phyloP scores from a whole-genome alignment of 1,284 basidiomycete genomes.

The Rhodotorula sp. region DNA sequence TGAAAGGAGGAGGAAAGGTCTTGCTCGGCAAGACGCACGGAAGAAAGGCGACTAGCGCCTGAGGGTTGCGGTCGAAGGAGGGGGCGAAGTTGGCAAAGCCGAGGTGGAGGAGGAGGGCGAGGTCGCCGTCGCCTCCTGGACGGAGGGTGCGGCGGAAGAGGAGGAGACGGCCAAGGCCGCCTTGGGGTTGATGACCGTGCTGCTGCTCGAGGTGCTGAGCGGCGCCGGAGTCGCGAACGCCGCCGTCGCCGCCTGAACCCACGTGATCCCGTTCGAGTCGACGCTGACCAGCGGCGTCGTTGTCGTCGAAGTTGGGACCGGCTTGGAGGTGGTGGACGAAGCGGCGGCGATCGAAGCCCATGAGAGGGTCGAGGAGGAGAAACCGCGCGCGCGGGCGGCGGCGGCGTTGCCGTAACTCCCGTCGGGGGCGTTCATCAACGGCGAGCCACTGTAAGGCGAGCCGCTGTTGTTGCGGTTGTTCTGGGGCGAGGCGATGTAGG shows the following conservation, averaged over 20 bases:
- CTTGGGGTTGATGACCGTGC: background rate
- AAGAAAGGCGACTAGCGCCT: too few relatives aligned
- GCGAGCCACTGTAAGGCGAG: background rate
- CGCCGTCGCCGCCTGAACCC: background rate
- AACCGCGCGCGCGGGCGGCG: background rate
- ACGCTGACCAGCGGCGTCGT: background rate
- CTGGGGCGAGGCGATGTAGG: background rate
- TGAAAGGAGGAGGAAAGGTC: background rate
- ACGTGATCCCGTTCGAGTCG: background rate
- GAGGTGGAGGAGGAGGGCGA: background rate
- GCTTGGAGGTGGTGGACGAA: background rate
- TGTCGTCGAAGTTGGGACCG: background rate
- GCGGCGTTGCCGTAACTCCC: conserved; percentile 5
- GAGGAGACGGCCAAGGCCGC: background rate
- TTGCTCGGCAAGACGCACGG: background rate
- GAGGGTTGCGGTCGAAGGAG: background rate
- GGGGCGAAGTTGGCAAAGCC: background rate
- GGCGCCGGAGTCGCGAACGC: background rate
- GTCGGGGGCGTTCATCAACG: background rate
- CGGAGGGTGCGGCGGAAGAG: background rate
- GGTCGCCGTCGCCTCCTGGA: background rate
- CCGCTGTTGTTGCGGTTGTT: background rate
- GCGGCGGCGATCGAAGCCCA: background rate
- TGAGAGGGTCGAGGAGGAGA: background rate
- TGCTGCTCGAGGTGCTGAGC: background rate